Base-by-base conservation (phyloP, 2,329 filamentous ascomycete species). In the Penicillium sp. region DNA sequence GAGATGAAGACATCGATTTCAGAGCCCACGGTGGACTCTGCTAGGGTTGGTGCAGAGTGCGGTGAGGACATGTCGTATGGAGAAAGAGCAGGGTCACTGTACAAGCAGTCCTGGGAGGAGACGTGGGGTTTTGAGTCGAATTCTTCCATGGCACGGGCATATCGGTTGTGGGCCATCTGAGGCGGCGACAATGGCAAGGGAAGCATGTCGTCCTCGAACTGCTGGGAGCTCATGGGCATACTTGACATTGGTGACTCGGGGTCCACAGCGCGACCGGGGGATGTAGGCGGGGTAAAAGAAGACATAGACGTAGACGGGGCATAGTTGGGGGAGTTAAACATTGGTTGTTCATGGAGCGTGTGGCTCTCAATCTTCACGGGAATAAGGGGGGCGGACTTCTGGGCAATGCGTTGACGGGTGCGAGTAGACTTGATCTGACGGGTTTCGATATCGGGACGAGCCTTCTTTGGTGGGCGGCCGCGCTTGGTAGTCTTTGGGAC, bases 401-500 rank as follows among this genome's bases (percentile, higher is more conserved):
- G 71, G 19, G 72, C 69, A 9, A 71, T 70, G 42, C 68, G 75
- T 63, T 78, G 72, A 33, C 85, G 78, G 43, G 84, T 83, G 64
- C 79, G 78, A 52, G 72, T 78, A 35, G 85, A 81, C 66, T 88
- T 88, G 14, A 82, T 79, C 25, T 81, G 73, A 53, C 85, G 78
- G 44, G 83, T 78, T 39, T 85, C 84, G 72, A 84, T 78, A 55
- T 86, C 84, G 9, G 84, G 85, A 29, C 85, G 77, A 57, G 81
- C 78, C 75, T 88, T 88, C 76, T 84, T 84, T 2, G 65, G 65
- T 21, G 86, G 86, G 44, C 86, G 78, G 49, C 87, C 86, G 59
- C 88, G 85, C 75, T 89, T 89, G 37, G 83, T 83, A 33, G 84
- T 82, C 72, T 88, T 87, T 70, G 86, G 85, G 27, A 88, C 83